These are phyloP conservation scores for Podospora australis DNA, from an alignment of 495 filamentous ascomycete species.

Conservation along the genomic window DNA sequence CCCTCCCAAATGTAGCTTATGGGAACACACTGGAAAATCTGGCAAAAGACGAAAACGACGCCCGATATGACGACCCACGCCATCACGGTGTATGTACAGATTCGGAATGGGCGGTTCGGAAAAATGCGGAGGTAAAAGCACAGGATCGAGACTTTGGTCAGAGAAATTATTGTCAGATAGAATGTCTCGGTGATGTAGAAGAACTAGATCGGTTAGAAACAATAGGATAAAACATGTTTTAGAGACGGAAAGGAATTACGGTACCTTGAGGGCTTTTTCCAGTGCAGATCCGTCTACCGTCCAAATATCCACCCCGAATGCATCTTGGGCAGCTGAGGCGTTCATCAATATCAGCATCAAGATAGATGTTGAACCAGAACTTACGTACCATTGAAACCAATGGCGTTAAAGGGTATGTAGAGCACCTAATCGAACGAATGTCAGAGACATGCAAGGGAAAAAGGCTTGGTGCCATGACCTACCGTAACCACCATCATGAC, in stretches of 20 bases:
- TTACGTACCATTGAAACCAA: slow-evolving; percentile 6
- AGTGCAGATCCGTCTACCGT: slow-evolving; percentile 9
- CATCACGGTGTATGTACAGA: slow-evolving; percentile 29
- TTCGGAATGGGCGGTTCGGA: slow-evolving; percentile 34
- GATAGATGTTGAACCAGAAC: no score
- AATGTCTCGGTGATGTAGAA: slow-evolving; percentile 35
- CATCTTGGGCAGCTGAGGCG: slow-evolving; percentile 10
- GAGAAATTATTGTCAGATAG: slow-evolving; percentile 34
- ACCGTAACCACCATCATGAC: slow-evolving; percentile 20
- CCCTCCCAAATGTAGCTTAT: slow-evolving; percentile 32
- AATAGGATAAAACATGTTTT: background rate
- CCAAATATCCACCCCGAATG: slow-evolving; percentile 24
- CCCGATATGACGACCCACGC: slow-evolving; percentile 26
- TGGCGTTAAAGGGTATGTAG: slow-evolving; percentile 7
- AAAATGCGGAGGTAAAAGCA: slow-evolving; percentile 49
- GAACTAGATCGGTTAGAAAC: slow-evolving; percentile 15
- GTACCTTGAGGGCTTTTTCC: slow-evolving; percentile 14
- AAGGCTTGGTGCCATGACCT: background rate
- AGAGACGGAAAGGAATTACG: background rate
- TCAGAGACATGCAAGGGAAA: background rate
- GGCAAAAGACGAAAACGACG: slow-evolving; percentile 26
- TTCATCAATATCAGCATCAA: background rate
- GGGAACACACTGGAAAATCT: slow-evolving; percentile 39
- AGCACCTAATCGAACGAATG: slow-evolving; percentile 4
- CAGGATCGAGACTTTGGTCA: slow-evolving; percentile 46